A percentile compares a stretch with the other conserved stretches of the same genome.
Conservation (phyloP, 352 stramenopile species). For the Globisporangium uncinulatum region DNA sequence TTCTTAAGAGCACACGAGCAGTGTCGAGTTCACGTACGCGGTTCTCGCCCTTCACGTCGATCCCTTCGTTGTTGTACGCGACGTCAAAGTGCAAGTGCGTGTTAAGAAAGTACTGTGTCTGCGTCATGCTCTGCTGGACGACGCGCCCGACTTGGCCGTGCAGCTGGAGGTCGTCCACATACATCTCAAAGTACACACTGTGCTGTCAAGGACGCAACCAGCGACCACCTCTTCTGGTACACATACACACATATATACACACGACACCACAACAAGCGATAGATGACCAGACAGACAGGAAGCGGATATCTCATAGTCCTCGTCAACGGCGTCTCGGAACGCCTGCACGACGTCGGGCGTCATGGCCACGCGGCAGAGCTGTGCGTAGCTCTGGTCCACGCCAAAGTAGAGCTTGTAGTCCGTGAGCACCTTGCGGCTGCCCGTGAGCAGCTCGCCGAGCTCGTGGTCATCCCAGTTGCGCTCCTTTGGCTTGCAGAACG, state of each 20-base stretch:
- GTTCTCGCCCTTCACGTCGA: constrained; percentile 78
- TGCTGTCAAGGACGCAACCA: constrained; percentile 18
- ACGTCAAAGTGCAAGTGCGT: constrained; percentile 96
- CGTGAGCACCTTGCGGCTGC: constrained; percentile 91
- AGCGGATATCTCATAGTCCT: constrained; percentile 92
- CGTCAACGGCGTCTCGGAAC: constrained; percentile 95
- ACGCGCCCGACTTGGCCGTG: constrained; percentile 94
- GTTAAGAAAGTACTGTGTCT: constrained; percentile 90
- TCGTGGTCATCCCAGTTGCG: constrained; percentile 86
- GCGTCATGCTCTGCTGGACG: constrained; percentile 58
- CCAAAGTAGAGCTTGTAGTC: constrained; percentile 82
- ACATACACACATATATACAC: too few species aligned
- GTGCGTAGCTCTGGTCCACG: constrained; percentile 76
- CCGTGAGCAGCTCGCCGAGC: constrained; percentile 93
- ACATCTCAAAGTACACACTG: constrained; percentile 91
- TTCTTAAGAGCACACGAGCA: neutral
- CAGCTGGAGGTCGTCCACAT: constrained; percentile 96
- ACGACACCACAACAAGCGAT: neutral
- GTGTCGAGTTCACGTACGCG: constrained; percentile 31
- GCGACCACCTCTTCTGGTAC: neutral
- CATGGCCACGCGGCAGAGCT: constrained; percentile 88
- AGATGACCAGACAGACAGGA: constrained; percentile 18
- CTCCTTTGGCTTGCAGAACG: constrained; percentile 91
- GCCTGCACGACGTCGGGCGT: constrained; percentile 70
- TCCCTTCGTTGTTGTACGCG: constrained; percentile 86